Evolutionary conservation across 2,329 filamentous ascomycete species (phyloP).

Genomic region (Cryphonectria carpinicola): DNA sequence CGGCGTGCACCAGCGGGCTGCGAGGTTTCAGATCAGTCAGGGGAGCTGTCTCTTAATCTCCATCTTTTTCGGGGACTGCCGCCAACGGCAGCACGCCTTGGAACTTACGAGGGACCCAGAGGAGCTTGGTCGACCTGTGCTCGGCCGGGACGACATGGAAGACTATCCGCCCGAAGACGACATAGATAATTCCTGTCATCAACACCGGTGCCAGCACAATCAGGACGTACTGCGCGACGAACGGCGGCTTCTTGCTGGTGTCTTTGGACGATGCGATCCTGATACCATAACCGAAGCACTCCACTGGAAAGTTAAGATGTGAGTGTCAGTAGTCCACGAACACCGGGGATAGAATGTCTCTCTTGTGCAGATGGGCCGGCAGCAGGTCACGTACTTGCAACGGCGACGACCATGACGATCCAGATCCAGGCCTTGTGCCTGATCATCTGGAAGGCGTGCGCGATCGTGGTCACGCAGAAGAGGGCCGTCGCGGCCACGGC

Average conservation of each 20-base stretch:
- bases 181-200: constrained; percentile 45
- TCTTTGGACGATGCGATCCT: constrained; percentile 39
- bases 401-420: constrained; percentile 36
- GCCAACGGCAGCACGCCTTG: not conserved
- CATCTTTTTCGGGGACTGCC: constrained; percentile 30
- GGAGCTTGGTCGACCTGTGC: constrained; percentile 38
- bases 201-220: constrained; percentile 44
- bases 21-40: not conserved
- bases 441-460: constrained; percentile 34
- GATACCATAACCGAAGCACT: constrained; percentile 42
- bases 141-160: constrained; percentile 43
- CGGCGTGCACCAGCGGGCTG: constrained; percentile 41
- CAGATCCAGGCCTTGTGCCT: constrained; percentile 37
- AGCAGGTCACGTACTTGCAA: constrained; percentile 32
- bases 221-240: constrained; percentile 43
- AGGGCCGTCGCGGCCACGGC: constrained; percentile 35
- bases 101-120: constrained; percentile 41
- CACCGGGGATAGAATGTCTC: not conserved
- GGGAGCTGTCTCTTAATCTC: constrained; percentile 39
- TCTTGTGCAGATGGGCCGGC: not conserved
- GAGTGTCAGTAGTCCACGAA: not conserved
- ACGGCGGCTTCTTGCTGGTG: constrained; percentile 33
- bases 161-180: constrained; percentile 44
- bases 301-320: constrained; percentile 36
- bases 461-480: constrained; percentile 34